Evolutionary conservation across 495 filamentous ascomycete genomes (phyloP), one percentile per base, ranked within the genome.

Genomic region (Beverwykella pulmonaria): DNA sequence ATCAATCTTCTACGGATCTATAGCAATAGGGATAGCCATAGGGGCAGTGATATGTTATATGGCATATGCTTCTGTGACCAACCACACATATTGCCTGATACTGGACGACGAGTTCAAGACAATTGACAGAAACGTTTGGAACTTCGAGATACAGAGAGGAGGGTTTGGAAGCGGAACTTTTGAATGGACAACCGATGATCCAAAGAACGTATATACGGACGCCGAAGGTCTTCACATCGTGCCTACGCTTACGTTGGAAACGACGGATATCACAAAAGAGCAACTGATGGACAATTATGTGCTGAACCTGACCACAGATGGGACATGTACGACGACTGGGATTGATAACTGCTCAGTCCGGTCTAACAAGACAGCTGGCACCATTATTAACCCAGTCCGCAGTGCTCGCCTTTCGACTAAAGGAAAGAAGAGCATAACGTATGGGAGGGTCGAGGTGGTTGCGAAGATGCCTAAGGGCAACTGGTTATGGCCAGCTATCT

Each of bases 401-500:
- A 76, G 72, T n/a, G 79, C 79, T 29, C 68, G 79, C 19, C 53
- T 80, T 1, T 71, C 69, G 2, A 80, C 79, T 10, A 75, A 78
- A 57, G 78, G 77, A 6, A 79, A 75, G 57, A 75, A 77, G 56
- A 63, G 65, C 4, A 71, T 80, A 52, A 75, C 66, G 9, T 81
- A 80, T 59, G 79, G 79, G 6, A 69, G 73, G 17, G 75, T 81
- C 20, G 79, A 80, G 58, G 79, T 81, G 12, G 73, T 75, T 0
- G 79, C 79, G 0, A 80, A 79, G 63, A 71, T 80, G 55, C 78
- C 79, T 1, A 57, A 71, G 49, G 79, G 79, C 15, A 71, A 77
- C 59, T 81, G 79, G 79, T 58, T 80, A 0, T 80, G 79, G 78
- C 78, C 79, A 9, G 78, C 79, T 7, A 80, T 81, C 25, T 80